Base-by-base conservation (phyloP, 768 basidiomycete species). In the Crepidotus variabilis region DNA sequence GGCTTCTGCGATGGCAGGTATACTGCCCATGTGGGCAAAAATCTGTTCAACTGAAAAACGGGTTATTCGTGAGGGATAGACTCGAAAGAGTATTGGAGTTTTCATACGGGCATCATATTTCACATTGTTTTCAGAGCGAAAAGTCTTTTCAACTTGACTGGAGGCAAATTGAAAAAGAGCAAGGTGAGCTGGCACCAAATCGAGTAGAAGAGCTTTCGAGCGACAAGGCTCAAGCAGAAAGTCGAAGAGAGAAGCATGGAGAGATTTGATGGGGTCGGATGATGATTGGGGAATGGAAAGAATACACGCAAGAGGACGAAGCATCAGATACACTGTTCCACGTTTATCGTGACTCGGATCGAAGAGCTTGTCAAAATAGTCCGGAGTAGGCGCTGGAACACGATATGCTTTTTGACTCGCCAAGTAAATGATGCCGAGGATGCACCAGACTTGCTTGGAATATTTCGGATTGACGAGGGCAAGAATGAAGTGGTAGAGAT, bases 181-280 rank as follows among this genome's bases (percentile, higher is more conserved):
- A 4, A 28, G 8, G 8, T 28, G 28, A 28, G 28, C 3, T 4
- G 28, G 28, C 8, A 4, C 28, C 28, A 28, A 28, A 28, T 28
- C 28, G 8, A 28, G 28, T 28, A 28, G 28, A 28, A 28, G 28
- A 28, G 28, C 0, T 70, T 74, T 4, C 45, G 39, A 43, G 13
- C 39, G 39, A 20, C 18, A 5, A 5, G 39, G 39, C 5, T 43
- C 39, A 16, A 16, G 39, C 2, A 43, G 18, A 11, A 43, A 43
- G 18, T 43, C 39, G 5, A 14, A 43, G 5, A 43, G 39, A 11
- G 39, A 43, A 5, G 39, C 39, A 11, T 43, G 39, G 13, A 20
- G 13, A 3, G 18, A 16, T 14, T 43, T 20, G 18, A 43, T 43
- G 3, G 39, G 14, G 13, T 5, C 13, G 14, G 39, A 5, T 43